Percentiles rank a stretch among this genome's conserved stretches.
Conservation (phyloP, 768 basidiomycete species). For the Sporobolomyces pararoseus region DNA sequence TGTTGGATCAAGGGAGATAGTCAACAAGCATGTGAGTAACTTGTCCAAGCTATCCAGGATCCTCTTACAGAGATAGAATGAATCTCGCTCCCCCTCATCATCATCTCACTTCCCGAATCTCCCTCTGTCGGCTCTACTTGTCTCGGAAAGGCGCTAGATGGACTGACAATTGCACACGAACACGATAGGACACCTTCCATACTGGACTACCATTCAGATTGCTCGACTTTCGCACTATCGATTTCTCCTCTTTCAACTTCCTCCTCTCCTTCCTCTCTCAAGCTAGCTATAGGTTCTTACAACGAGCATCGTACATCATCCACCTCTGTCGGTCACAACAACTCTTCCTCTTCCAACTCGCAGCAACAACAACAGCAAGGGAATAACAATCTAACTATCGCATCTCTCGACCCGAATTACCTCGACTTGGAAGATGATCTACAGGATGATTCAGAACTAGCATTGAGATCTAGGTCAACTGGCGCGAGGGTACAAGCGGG, state of each 20-base stretch:
- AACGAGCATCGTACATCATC: conserved; percentile 62
- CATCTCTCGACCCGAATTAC: conserved; percentile 65
- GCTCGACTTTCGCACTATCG: conserved; percentile 38
- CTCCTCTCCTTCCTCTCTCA: conserved; percentile 50
- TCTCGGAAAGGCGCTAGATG: no score
- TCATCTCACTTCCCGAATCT: not conserved
- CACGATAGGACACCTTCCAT: conserved; percentile 29
- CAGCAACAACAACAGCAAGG: conserved; percentile 34
- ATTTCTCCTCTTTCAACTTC: conserved; percentile 41
- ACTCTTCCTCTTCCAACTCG: conserved; percentile 37
- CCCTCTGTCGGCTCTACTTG: not conserved
- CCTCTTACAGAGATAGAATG: no score
- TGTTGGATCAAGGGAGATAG: no score
- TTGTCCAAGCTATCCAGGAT: no score
- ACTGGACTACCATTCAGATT: conserved; percentile 41
- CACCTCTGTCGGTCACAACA: conserved; percentile 32
- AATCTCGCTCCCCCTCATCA: conserved; percentile 3
- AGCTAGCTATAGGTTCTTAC: conserved; percentile 79
- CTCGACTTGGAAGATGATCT: conserved; percentile 76
- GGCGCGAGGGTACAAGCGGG: conserved; percentile 54
- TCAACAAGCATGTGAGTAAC: no score
- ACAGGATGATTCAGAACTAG: conserved; percentile 57
- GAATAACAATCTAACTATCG: conserved; percentile 72
- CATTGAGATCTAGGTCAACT: not conserved
- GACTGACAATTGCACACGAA: not conserved